These are phyloP conservation scores for Suillus decipiens DNA, from an alignment of 768 basidiomycete species.

Conservation along the genomic window DNA sequence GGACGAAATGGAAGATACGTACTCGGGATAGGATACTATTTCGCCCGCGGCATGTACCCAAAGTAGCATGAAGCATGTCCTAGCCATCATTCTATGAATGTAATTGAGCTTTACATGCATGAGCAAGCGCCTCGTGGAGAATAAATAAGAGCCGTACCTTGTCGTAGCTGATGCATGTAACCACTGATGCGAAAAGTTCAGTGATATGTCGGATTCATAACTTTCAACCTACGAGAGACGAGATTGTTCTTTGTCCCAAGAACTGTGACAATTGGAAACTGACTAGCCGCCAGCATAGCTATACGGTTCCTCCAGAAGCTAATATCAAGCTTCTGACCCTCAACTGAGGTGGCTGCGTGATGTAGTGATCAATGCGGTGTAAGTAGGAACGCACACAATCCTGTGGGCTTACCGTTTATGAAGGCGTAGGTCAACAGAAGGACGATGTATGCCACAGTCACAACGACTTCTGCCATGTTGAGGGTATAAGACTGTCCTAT, in stretches of 20 bases:
- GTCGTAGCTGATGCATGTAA: constrained; percentile 31
- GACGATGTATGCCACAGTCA: constrained; percentile 47
- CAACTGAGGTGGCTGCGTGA: constrained; percentile 8
- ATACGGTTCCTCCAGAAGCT: constrained; percentile 32
- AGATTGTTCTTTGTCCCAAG: constrained; percentile 53
- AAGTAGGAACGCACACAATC: constrained; percentile 1
- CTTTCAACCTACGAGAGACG: constrained; percentile 34
- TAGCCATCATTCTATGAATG: constrained; percentile 50
- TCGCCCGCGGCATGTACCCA: constrained; percentile 47
- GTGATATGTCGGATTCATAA: too few species aligned
- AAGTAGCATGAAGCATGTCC: constrained; percentile 46
- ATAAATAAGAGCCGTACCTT: constrained; percentile 17
- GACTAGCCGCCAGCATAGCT: constrained; percentile 34
- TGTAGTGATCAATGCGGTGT: background rate
- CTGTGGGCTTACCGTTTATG: constrained; percentile 41
- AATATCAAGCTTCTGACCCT: constrained; percentile 15
- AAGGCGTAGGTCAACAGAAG: constrained; percentile 47
- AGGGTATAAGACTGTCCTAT: constrained; percentile 42
- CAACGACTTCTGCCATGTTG: constrained; percentile 45
- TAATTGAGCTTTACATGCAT: constrained; percentile 36
- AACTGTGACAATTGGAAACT: constrained; percentile 45
- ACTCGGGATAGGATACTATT: constrained; percentile 12
- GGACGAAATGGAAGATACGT: background rate
- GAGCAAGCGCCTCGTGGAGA: constrained; percentile 1
- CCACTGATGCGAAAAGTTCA: constrained; percentile 16